Percentiles rank a stretch among this genome's conserved stretches.
phyloP scores from a whole-genome alignment of 495 filamentous ascomycete genomes.

The Neurospora tetrasperma region DNA sequence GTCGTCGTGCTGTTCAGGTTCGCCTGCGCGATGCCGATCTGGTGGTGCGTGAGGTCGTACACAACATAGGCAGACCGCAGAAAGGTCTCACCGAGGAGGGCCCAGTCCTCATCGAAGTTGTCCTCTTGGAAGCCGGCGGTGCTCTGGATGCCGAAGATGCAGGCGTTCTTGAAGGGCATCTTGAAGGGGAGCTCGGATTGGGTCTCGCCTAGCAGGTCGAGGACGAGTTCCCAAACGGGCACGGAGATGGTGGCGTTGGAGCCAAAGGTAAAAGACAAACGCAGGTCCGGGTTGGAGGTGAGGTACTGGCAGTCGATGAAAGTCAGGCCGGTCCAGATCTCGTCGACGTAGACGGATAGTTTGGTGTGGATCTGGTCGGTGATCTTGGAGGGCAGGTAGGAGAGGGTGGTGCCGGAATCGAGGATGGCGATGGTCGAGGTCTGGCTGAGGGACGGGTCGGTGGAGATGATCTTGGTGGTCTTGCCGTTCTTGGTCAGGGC shows the following conservation, averaged over 20 bases:
- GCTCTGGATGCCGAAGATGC: slow-evolving; percentile 35
- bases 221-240: slow-evolving; percentile 61
- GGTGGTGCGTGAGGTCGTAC: slow-evolving; percentile 74
- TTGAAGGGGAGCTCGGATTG: slow-evolving; percentile 11
- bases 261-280: slow-evolving; percentile 52
- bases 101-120: slow-evolving; percentile 13
- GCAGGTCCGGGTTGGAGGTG: slow-evolving; percentile 46
- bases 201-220: slow-evolving; percentile 36
- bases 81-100: slow-evolving; percentile 74
- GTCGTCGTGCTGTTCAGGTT: slow-evolving; percentile 62
- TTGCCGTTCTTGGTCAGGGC: slow-evolving; percentile 23
- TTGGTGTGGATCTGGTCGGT: slow-evolving; percentile 45
- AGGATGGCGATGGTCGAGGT: slow-evolving; percentile 50
- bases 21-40: slow-evolving; percentile 79
- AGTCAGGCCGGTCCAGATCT: slow-evolving; percentile 31
- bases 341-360: slow-evolving; percentile 43
- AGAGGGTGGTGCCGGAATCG: slow-evolving; percentile 76
- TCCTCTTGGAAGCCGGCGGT: slow-evolving; percentile 14
- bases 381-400: slow-evolving; percentile 64
- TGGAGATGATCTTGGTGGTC: slow-evolving; percentile 25
- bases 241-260: slow-evolving; percentile 50
- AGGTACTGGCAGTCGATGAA: slow-evolving; percentile 39
- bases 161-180: slow-evolving; percentile 24
- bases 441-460: slow-evolving; percentile 28
- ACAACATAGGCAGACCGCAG: slow-evolving; percentile 88